Evolutionary conservation across 2,329 filamentous ascomycete genomes (phyloP).

Genomic region (Dryadomyces sulphureus): DNA sequence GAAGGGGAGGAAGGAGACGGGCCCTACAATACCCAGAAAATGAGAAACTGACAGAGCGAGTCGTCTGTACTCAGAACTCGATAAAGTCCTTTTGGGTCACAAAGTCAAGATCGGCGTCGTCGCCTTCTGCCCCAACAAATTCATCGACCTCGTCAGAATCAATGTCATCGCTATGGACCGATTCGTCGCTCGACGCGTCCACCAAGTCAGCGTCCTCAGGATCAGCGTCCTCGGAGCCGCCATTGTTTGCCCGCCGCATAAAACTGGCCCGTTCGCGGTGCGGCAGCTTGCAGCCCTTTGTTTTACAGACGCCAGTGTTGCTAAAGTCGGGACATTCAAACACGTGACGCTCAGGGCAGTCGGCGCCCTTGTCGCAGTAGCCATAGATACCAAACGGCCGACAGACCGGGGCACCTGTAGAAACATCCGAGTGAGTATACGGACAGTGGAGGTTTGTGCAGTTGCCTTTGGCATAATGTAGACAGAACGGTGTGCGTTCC

Average conservation of each 20-base stretch:
- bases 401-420: slow-evolving; percentile 67
- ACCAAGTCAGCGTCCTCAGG: slow-evolving; percentile 38
- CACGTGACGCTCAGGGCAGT: slow-evolving; percentile 71
- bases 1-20: not conserved
- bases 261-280: slow-evolving; percentile 80
- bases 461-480: slow-evolving; percentile 80
- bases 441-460: slow-evolving; percentile 78
- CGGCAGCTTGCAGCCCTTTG: slow-evolving; percentile 66
- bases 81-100: slow-evolving; percentile 46
- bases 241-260: slow-evolving; percentile 48
- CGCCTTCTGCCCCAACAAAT: slow-evolving; percentile 41
- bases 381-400: slow-evolving; percentile 71
- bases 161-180: slow-evolving; percentile 61
- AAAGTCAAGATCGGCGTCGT: slow-evolving; percentile 35
- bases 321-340: slow-evolving; percentile 92
- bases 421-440: slow-evolving; percentile 73
- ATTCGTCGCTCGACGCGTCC: slow-evolving; percentile 69
- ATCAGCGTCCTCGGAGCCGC: slow-evolving; percentile 23
- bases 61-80: slow-evolving; percentile 20
- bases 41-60: not conserved
- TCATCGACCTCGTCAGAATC: slow-evolving; percentile 64
- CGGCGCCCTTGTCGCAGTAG: slow-evolving; percentile 70
- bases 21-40: slow-evolving; percentile 1
- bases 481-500: slow-evolving; percentile 73
- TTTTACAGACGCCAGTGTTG: slow-evolving; percentile 74